Conservation (phyloP, 2,329 filamentous ascomycete genomes). For the Sporothrix pseudoabietina region DNA sequence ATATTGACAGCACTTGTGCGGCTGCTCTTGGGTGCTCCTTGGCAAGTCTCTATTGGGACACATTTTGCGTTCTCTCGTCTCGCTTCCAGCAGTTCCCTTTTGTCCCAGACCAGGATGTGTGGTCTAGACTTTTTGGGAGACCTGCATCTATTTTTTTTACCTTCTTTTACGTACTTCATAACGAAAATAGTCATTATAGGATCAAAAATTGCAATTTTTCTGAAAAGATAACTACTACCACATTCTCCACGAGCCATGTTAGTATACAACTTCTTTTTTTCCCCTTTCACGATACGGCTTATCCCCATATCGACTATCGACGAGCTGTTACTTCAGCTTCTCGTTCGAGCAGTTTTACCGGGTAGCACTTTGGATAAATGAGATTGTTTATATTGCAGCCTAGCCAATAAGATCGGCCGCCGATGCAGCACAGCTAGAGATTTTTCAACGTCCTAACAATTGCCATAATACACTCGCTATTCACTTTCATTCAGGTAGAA, state of each 20-base stretch:
- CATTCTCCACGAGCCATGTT: too few species aligned
- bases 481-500: background rate
- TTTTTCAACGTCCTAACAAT: background rate
- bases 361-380: constrained; percentile 9
- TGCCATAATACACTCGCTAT: background rate
- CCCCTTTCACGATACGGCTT: background rate
- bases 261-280: background rate
- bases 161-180: too few species aligned
- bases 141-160: too few species aligned
- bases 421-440: background rate
- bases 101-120: background rate
- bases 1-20: background rate
- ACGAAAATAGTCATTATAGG: too few species aligned
- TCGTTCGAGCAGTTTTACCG: background rate
- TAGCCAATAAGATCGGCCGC: background rate
- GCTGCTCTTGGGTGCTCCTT: background rate
- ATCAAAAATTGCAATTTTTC: too few species aligned
- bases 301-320: background rate
- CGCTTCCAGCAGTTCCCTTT: background rate
- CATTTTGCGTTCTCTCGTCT: background rate
- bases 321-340: background rate
- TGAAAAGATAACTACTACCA: too few species aligned
- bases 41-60: background rate
- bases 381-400: background rate
- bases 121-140: background rate